Evolutionary conservation across 2,329 filamentous ascomycete species (phyloP).

Genomic region (Hypoxylon sp.): DNA sequence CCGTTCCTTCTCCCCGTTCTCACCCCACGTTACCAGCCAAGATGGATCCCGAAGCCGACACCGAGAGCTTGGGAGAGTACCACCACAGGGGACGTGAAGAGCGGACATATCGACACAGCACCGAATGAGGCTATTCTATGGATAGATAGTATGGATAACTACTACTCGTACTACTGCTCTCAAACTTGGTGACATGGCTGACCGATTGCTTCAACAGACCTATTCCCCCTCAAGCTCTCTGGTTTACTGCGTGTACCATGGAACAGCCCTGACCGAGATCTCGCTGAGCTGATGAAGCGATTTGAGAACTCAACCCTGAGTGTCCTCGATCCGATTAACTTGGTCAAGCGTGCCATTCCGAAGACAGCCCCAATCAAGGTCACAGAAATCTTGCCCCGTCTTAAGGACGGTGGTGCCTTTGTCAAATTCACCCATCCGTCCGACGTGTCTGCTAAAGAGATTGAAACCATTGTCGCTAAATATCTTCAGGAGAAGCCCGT

Average conservation of each 20-base stretch:
- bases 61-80: conserved; percentile 59
- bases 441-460: conserved; percentile 63
- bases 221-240: conserved; percentile 84
- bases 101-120: conserved; percentile 84
- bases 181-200: conserved; percentile 7
- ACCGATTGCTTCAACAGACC: conserved; percentile 70
- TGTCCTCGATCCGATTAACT: conserved; percentile 65
- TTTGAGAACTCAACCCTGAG: conserved; percentile 68
- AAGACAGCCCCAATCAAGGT: conserved; percentile 75
- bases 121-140: conserved; percentile 88
- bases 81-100: conserved; percentile 72
- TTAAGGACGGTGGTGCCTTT: conserved; percentile 94
- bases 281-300: conserved; percentile 65
- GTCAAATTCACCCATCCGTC: conserved; percentile 68
- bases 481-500: conserved; percentile 79
- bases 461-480: conserved; percentile 73
- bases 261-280: conserved; percentile 63
- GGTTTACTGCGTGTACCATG: conserved; percentile 63
- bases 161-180: not conserved
- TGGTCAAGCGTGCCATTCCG: conserved; percentile 75
- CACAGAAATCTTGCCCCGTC: conserved; percentile 83
- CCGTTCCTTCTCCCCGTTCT: conserved; percentile 40
- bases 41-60: conserved; percentile 40
- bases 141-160: conserved; percentile 79
- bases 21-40: conserved; percentile 40